A percentile compares a stretch with the other conserved stretches of the same genome.
Conservation (phyloP, 2,329 filamentous ascomycete genomes). For the Macroventuria anomochaeta region DNA sequence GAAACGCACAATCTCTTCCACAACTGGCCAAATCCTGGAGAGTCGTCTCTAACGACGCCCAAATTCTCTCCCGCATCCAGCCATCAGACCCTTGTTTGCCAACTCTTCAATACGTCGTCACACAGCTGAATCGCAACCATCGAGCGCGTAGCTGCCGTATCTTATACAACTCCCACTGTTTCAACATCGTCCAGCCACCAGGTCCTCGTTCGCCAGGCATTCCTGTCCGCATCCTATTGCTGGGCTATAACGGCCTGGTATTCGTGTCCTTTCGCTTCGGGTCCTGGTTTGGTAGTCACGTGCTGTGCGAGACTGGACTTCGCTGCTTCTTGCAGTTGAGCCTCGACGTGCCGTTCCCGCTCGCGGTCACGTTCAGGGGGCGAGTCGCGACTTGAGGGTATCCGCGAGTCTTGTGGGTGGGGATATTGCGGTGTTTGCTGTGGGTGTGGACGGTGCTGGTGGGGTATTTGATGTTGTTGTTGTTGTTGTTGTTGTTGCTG, state of each 20-base stretch:
- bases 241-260: conserved; percentile 16
- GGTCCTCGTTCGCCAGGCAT: neutral
- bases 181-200: neutral
- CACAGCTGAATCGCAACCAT: neutral
- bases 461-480: conserved; percentile 5
- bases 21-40: neutral
- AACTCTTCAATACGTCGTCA: neutral
- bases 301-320: conserved; percentile 43
- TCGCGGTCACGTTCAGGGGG: conserved; percentile 35
- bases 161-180: neutral
- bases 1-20: neutral
- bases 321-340: conserved; percentile 44
- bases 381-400: conserved; percentile 26
- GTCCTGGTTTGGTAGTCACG: neutral
- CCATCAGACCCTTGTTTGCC: neutral
- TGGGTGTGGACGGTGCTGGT: conserved; percentile 8
- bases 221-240: conserved; percentile 5
- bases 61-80: neutral
- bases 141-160: neutral
- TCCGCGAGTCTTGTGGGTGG: conserved; percentile 24
- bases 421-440: conserved; percentile 11
- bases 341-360: conserved; percentile 32
- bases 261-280: conserved; percentile 6
- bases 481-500: conserved; percentile 6
- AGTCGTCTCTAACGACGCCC: neutral